These are phyloP conservation scores for Remersonia thermophila DNA, from an alignment of 2,329 filamentous ascomycete genomes.

Conservation along the genomic window DNA sequence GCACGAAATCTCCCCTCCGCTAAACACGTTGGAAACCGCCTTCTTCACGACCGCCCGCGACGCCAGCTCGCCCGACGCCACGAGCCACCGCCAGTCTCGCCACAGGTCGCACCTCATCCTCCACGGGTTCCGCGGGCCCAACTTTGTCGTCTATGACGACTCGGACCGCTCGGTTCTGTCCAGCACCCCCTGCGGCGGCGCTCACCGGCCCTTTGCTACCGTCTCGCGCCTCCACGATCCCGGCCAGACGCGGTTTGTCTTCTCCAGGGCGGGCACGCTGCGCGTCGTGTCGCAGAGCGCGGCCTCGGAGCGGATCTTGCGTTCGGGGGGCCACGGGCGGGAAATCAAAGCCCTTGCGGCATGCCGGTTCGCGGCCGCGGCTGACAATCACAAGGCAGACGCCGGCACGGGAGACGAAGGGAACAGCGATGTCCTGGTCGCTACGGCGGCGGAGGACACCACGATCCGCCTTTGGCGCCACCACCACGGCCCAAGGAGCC, in stretches of 20 bases:
- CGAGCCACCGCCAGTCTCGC: conserved; percentile 22
- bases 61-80: conserved; percentile 9
- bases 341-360: conserved; percentile 54
- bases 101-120: conserved; percentile 44
- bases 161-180: conserved; percentile 56
- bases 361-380: conserved; percentile 14
- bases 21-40: conserved; percentile 65
- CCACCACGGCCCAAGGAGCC: background rate
- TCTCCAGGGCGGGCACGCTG: conserved; percentile 44
- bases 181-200: conserved; percentile 69
- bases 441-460: conserved; percentile 62
- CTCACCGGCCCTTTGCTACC: conserved; percentile 64
- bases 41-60: conserved; percentile 34
- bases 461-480: conserved; percentile 61
- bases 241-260: conserved; percentile 43
- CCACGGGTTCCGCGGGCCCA: conserved; percentile 68
- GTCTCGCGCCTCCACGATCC: conserved; percentile 9
- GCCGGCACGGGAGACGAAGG: conserved; percentile 19
- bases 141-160: conserved; percentile 75
- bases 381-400: too few species aligned
- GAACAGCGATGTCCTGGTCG: conserved; percentile 27
- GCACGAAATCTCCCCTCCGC: conserved; percentile 56
- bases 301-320: conserved; percentile 37
- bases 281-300: conserved; percentile 13
- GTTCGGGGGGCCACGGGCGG: conserved; percentile 66